Percentiles rank a stretch among this genome's conserved stretches.
Evolutionary conservation across 2,329 filamentous ascomycete genomes (phyloP).

Genomic region (Botrytis galanthina): DNA sequence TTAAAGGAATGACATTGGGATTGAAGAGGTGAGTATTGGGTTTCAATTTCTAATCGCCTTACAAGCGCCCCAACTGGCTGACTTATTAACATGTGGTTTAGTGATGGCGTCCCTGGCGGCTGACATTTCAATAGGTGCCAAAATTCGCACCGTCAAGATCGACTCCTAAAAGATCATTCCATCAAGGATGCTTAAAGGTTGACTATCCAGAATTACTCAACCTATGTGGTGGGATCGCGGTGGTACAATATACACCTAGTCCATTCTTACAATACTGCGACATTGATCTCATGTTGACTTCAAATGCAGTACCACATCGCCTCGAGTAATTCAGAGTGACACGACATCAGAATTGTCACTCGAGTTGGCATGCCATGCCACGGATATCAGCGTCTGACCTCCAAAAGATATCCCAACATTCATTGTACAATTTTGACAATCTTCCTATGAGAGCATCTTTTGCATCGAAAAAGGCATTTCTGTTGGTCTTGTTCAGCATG

Average conservation of each 20-base stretch:
- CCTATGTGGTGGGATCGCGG: neutral
- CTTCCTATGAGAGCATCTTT: neutral
- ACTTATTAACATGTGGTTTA: neutral
- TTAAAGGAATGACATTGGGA: neutral
- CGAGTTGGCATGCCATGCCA: conserved; percentile 3
- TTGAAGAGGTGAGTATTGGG: neutral
- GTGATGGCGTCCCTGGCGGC: neutral
- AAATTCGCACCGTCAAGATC: neutral
- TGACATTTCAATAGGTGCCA: neutral
- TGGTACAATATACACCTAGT: neutral
- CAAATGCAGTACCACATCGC: conserved; percentile 10
- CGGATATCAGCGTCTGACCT: conserved; percentile 18
- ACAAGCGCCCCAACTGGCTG: neutral
- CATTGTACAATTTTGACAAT: neutral
- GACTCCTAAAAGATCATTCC: neutral
- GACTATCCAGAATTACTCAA: neutral
- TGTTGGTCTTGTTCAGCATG: neutral
- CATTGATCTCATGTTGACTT: conserved; percentile 17
- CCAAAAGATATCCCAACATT: neutral
- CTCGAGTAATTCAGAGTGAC: conserved; percentile 12
- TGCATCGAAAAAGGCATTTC: conserved; percentile 11
- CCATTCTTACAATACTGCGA: neutral
- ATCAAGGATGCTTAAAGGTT: neutral
- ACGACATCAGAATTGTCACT: conserved; percentile 11
- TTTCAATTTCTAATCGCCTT: neutral